Base-by-base conservation (phyloP, 2,329 filamentous ascomycete species). In the Acrodontium crateriforme region DNA sequence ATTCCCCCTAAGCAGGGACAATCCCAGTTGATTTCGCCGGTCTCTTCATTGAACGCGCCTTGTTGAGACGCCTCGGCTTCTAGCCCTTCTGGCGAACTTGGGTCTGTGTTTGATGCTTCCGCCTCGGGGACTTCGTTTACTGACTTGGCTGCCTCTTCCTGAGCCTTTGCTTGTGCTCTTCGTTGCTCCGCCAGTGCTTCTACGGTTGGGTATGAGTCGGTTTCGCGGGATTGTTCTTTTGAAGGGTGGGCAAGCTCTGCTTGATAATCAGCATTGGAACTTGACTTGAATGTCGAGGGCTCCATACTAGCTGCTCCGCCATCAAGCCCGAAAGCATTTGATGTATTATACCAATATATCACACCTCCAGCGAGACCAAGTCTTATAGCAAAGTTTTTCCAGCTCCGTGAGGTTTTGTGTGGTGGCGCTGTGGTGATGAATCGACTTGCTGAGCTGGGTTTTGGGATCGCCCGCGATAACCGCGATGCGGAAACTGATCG, bases 21-120 rank as follows among this genome's bases (percentile, higher is more conserved):
- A 54, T 95, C 89, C 89, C 89, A 98, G 67, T 98, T 98, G 60
- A 98, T 98, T 68, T 98, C 89, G 44, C 89, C 89, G 7, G 89
- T 98, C 63, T 95, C 89, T 3, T 85, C 84, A 58, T 98, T 92
- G 63, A 95, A 98, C 1, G 89, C 89, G 31, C 83, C 89, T 57
- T 95, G 75, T 52, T 87, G 75, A 36, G 63, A 70, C 5, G 83
- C 84, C 55, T 94, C 84, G 35, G 82, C 72, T 54, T 93, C 78
- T 9, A 89, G 60, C 11, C 62, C 69, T 40, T 64, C 62, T 18
- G 70, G 57, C 5, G 58, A 50, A 26, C 51, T 51, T 16, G 41
- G 23, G 6, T 36, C 53, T 25, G 36, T 37, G 2, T 30, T 37
- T 12, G 28, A 32, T n/a, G 41, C 39, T 28, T 47, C 41, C 11